These are phyloP conservation scores for Hemileccinum impolitum DNA, from an alignment of 768 basidiomycete species.

Conservation along the genomic window DNA sequence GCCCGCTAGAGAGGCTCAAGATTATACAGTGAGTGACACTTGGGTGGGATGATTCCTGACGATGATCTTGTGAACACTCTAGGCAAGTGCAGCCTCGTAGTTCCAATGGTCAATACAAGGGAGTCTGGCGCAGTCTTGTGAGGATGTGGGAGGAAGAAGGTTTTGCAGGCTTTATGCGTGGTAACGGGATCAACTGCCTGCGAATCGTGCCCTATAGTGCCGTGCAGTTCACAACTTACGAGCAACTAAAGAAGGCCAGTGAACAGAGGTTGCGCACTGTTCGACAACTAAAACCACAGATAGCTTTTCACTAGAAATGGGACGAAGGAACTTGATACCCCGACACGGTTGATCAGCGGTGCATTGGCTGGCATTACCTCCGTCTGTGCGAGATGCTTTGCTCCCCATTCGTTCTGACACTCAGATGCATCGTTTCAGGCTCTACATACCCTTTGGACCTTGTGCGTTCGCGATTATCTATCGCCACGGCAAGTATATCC, in stretches of 20 bases:
- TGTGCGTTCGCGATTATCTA: conserved; percentile 87
- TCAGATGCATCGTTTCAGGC: conserved; percentile 39
- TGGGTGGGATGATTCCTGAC: background rate
- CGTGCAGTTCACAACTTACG: conserved; percentile 86
- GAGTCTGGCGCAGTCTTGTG: conserved; percentile 78
- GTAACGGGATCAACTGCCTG: conserved; percentile 88
- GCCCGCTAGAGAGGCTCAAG: conserved; percentile 88
- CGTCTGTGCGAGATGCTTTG: conserved; percentile 63
- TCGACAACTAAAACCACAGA: conserved; percentile 27
- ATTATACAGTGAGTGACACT: conserved; percentile 80
- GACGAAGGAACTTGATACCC: conserved; percentile 79
- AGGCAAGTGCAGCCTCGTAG: conserved; percentile 88
- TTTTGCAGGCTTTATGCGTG: conserved; percentile 88
- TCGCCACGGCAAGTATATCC: conserved; percentile 82
- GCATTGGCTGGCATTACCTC: conserved; percentile 93
- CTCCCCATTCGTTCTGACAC: conserved; percentile 6
- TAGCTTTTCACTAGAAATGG: conserved; percentile 73
- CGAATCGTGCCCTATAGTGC: conserved; percentile 93
- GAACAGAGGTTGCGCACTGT: background rate
- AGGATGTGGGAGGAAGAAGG: conserved; percentile 94
- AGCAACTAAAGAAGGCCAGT: conserved; percentile 81
- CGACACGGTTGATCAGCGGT: conserved; percentile 79
- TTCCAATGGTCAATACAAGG: conserved; percentile 67
- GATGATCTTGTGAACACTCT: conserved; percentile 4
- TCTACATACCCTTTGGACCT: conserved; percentile 93